Percentiles rank a stretch among this genome's conserved stretches.
Evolutionary conservation across 768 basidiomycete species (phyloP).

Genomic region (Lactifluus piperatus): DNA sequence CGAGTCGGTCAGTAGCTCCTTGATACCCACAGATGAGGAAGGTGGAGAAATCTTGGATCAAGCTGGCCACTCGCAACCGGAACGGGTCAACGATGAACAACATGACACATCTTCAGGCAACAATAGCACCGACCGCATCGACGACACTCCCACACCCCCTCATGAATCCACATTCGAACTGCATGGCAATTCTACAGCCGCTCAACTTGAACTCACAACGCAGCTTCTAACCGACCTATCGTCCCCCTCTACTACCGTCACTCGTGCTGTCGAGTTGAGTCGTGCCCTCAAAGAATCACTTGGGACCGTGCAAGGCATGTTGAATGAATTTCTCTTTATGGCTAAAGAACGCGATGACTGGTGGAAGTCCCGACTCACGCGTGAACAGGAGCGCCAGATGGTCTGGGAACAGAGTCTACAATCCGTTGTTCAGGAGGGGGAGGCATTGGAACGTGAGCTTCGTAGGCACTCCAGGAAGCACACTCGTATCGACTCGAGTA

Average conservation of each 20-base stretch:
- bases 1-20: constrained; percentile 23
- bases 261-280: constrained; percentile 29
- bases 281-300: constrained; percentile 56
- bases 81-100: constrained; percentile 17
- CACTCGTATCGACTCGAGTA: constrained; percentile 32
- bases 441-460: constrained; percentile 74
- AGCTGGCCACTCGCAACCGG: background rate
- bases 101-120: constrained; percentile 40
- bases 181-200: constrained; percentile 56
- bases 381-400: constrained; percentile 51
- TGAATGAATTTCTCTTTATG: constrained; percentile 65
- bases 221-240: constrained; percentile 50
- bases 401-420: constrained; percentile 91
- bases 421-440: constrained; percentile 79
- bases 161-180: constrained; percentile 52
- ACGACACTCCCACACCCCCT: constrained; percentile 38
- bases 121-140: constrained; percentile 27
- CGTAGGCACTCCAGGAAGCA: constrained; percentile 50
- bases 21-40: constrained; percentile 21
- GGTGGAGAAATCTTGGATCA: constrained; percentile 2
- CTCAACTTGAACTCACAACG: constrained; percentile 71
- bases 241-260: constrained; percentile 26
- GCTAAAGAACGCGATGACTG: constrained; percentile 72
- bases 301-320: constrained; percentile 42
- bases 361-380: constrained; percentile 56